Conservation (phyloP, 495 filamentous ascomycete genomes). For the Hyaloscypha hepaticicola region DNA sequence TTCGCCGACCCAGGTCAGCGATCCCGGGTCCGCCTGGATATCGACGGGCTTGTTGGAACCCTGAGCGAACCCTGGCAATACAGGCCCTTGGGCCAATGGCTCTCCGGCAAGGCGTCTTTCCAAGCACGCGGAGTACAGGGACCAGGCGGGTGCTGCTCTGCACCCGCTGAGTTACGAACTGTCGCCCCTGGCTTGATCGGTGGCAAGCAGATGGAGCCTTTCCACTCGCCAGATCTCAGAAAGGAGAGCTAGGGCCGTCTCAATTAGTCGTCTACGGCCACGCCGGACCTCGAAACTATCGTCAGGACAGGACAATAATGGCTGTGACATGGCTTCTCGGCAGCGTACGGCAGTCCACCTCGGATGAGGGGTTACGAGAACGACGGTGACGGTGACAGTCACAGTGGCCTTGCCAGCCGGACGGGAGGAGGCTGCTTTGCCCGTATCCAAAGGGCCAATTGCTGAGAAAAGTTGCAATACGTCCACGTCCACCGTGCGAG, state of each 20-base stretch:
- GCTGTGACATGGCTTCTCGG: neutral
- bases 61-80: neutral
- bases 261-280: slow-evolving; percentile 1
- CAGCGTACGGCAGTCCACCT: neutral
- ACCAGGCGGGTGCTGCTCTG: slow-evolving; percentile 13
- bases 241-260: neutral
- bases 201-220: slow-evolving; percentile 23
- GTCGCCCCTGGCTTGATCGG: neutral
- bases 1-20: slow-evolving; percentile 11
- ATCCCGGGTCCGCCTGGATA: slow-evolving; percentile 8
- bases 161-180: slow-evolving; percentile 10
- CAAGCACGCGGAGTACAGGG: slow-evolving; percentile 20
- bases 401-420: neutral
- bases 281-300: neutral
- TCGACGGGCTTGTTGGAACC: slow-evolving; percentile 12
- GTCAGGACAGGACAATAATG: neutral
- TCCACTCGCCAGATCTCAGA: slow-evolving; percentile 15
- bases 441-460: neutral
- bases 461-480: neutral
- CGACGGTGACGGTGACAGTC: neutral
- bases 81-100: slow-evolving; percentile 6
- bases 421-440: neutral
- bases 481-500: neutral
- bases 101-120: slow-evolving; percentile 8
- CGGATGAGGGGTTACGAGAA: neutral